Evolutionary conservation across 805 yeast genomes (phyloP), one percentile per base, ranked within the genome.

Genomic region (Crinitomyces ghanaensis): DNA sequence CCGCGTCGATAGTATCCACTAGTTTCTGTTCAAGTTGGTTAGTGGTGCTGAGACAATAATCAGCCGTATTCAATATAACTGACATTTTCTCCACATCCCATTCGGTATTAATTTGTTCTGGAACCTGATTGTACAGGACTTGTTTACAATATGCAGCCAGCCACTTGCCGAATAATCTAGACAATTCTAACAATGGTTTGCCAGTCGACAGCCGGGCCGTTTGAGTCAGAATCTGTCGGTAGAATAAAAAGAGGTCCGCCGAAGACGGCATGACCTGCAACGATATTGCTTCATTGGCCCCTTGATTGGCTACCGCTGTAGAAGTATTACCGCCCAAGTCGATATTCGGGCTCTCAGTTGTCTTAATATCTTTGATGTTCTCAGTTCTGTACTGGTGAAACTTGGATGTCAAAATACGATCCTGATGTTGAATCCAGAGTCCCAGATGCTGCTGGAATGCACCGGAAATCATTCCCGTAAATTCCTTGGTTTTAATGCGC

Each of bases 381-480:
- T 15, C 11, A 6, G 9, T 8, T 50, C 74, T 59, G 49, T 77
- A 84, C 34, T 75, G 80, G 25, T 70, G 50, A 35, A 86, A 62
- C 45, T 78, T 81, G 5, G 66, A 60, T 26, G 69, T 67, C 44
- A 88, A 63, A 20, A 65, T 52, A 6, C 66, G 61, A 40, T 82
- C 85, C 56, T 91, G 97, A 48, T 83, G 80, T 13, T 74, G 74
- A 7, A 91, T 76, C 96, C 97, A 91, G 9, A 83, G 56, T 25
- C 70, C 70, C 30, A 91, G 62, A 51, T 79, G 83, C 1, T 96
- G 95, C 52, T 83, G 93, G 51, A 91, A 86, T 21, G 77, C 74
- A 29, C 62, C 65, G 26, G 77, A 82, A 36, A 73, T 70, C 33
- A 56, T 63, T 43, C 56, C 54, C 13, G 59, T 57, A 36, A 66